Evolutionary conservation across 805 yeast species (phyloP).

Genomic region (Candida montana): DNA sequence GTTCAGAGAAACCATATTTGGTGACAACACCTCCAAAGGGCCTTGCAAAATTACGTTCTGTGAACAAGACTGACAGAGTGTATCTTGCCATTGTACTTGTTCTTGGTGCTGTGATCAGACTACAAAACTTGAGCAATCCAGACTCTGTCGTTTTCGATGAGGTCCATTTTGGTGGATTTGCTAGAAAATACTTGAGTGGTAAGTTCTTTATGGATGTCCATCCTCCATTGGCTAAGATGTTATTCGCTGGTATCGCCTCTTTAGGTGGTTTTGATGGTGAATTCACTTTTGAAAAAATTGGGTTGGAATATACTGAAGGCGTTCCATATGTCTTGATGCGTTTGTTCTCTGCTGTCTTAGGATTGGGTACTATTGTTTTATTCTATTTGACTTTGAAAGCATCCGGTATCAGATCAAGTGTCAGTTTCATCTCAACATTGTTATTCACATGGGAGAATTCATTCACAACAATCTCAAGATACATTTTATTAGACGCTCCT

Average conservation of each 20-base stretch:
- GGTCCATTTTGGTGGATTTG: conserved; percentile 96
- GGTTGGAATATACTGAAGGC: conserved; percentile 50
- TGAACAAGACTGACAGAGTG: conserved; percentile 34
- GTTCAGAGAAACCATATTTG: conserved; percentile 49
- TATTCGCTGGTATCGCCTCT: conserved; percentile 65
- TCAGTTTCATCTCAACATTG: conserved; percentile 52
- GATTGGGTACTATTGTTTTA: conserved; percentile 61
- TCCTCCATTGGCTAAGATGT: conserved; percentile 76
- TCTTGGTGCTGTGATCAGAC: conserved; percentile 54
- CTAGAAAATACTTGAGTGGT: conserved; percentile 69
- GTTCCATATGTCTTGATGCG: conserved; percentile 68
- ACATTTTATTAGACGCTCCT: conserved; percentile 72
- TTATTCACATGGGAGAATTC: conserved; percentile 64
- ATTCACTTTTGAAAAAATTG: conserved; percentile 63
- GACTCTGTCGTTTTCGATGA: conserved; percentile 87
- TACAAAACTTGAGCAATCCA: conserved; percentile 59
- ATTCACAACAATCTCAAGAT: conserved; percentile 64
- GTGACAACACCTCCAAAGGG: conserved; percentile 44
- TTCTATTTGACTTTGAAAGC: conserved; percentile 64
- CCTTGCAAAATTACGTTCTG: conserved; percentile 36
- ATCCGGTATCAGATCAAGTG: conserved; percentile 63
- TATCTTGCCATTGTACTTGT: conserved; percentile 40
- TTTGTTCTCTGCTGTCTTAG: conserved; percentile 60
- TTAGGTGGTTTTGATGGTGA: conserved; percentile 69
- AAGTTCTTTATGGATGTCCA: conserved; percentile 67